phyloP scores from a whole-genome alignment of 768 basidiomycete genomes.

The Lentinula sp. region DNA sequence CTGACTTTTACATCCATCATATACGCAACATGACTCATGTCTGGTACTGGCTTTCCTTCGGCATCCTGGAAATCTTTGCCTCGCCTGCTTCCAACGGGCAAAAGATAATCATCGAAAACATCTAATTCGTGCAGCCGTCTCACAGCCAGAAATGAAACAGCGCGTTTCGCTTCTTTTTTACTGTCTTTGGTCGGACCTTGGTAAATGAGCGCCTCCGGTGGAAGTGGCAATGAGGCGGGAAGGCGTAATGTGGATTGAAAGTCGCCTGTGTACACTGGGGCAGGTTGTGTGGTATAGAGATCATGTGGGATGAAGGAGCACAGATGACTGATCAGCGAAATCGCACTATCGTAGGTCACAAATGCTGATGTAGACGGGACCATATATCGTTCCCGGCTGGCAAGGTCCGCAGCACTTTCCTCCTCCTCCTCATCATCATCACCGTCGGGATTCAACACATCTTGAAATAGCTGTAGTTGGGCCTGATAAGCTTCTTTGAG shows the following conservation, averaged over 20 bases:
- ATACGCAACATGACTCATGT: constrained; percentile 40
- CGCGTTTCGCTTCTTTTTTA: constrained; percentile 80
- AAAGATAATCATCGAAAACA: constrained; percentile 77
- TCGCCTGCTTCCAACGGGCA: constrained; percentile 55
- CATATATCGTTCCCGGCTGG: constrained; percentile 66
- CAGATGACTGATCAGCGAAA: constrained; percentile 66
- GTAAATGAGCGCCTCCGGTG: constrained; percentile 46
- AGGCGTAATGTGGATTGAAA: constrained; percentile 55
- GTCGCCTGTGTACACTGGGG: constrained; percentile 58
- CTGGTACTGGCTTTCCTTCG: constrained; percentile 39
- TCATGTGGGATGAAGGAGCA: constrained; percentile 76
- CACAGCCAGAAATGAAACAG: constrained; percentile 76
- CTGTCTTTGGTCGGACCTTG: constrained; percentile 54
- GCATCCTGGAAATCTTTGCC: constrained; percentile 47
- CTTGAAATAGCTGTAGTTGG: constrained; percentile 29
- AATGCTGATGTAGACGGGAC: constrained; percentile 70
- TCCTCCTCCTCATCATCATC: constrained; percentile 37
- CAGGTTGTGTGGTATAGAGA: constrained; percentile 52
- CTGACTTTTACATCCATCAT: constrained; percentile 56
- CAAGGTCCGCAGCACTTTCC: constrained; percentile 48
- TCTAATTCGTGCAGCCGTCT: constrained; percentile 61
- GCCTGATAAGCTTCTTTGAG: constrained; percentile 61
- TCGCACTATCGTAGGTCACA: constrained; percentile 72
- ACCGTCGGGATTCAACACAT: constrained; percentile 27
- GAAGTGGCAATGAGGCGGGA: constrained; percentile 61